Conservation (phyloP, 768 basidiomycete genomes). For the Amanita jacksonii region DNA sequence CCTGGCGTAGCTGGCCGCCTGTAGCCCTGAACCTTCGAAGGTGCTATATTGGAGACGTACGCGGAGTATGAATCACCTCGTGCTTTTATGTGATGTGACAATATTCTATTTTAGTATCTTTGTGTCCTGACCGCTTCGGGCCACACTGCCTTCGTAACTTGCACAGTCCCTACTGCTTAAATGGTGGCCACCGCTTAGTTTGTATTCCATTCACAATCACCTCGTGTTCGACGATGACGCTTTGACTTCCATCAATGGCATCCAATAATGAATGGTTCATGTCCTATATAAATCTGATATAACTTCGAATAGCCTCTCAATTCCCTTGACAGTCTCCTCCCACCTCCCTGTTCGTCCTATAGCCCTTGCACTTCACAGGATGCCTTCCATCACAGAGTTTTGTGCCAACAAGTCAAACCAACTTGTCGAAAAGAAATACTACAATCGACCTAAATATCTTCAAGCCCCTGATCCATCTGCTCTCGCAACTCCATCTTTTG, state of each 20-base stretch:
- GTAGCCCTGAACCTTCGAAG: slow-evolving; percentile 3
- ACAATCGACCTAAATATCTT: slow-evolving; percentile 9
- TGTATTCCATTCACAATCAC: background rate
- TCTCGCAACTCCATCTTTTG: slow-evolving; percentile 24
- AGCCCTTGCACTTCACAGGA: background rate
- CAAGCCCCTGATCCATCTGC: slow-evolving; percentile 9
- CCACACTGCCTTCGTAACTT: slow-evolving; percentile 4
- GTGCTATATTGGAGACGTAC: background rate
- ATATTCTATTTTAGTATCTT: slow-evolving; percentile 5
- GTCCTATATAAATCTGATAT: slow-evolving; percentile 7
- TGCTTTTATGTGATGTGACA: slow-evolving; percentile 6
- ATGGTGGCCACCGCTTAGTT: slow-evolving; percentile 6
- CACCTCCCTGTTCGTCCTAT: background rate
- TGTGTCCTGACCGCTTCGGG: slow-evolving; percentile 1
- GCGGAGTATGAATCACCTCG: slow-evolving; percentile 9
- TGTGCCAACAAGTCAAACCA: background rate
- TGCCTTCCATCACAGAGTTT: slow-evolving; percentile 5
- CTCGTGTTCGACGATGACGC: slow-evolving; percentile 4
- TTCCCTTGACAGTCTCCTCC: background rate
- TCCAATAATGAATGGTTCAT: background rate
- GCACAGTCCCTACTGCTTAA: background rate
- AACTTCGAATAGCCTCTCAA: background rate
- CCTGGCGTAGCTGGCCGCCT: background rate
- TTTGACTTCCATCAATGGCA: slow-evolving; percentile 3
- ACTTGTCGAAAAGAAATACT: slow-evolving; percentile 7